Base-by-base conservation (phyloP, 768 basidiomycete species). In the Suillus tomentosus region DNA sequence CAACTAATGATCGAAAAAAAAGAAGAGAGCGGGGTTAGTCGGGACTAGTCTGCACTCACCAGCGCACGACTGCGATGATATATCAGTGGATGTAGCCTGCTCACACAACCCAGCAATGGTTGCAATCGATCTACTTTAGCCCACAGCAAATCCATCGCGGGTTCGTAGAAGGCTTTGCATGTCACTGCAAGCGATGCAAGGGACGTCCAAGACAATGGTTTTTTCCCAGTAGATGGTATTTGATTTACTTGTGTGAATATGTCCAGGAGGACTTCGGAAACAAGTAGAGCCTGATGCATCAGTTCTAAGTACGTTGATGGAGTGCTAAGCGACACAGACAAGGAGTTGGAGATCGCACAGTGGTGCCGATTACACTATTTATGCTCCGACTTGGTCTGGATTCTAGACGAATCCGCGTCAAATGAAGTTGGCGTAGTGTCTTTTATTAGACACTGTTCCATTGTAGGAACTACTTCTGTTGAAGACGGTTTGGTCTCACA, bases 121-220 rank as follows among this genome's bases (percentile, higher is more conserved):
- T 34, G 17, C 19, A 53, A 34, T 0, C 17, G 8, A 19, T 34
- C 10, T 34, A 19, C 10, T 5, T 31, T 4, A 13, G 51, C 51
- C 51, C 51, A 53, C 17, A 53, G 31, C 2, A 53, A 53, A 53
- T 53, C 51, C 51, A 53, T 53, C 17, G 51, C 51, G 17, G 51
- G 51, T 17, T 53, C 31, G 31, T 53, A 5, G 10, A 53, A 53
- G 17, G 51, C 17, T 34, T 34, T 34, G 51, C 51, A 53, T 53
- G 51, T 53, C 19, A 2, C 17, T 11, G 51, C 51, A 34, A 53
- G 51, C 17, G 51, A 17, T 53, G 51, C 31, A 34, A 53, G 31
- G 1, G 50, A 51, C 15, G 17, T 53, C 27, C 27, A 27, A 53
- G 9, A 9, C 51, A 17, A 17, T 5, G 27, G 10, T 51, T 31